Evolutionary conservation across 345 rosid genomes (phyloP).

Genomic region (Mallotus nudiflorus): DNA sequence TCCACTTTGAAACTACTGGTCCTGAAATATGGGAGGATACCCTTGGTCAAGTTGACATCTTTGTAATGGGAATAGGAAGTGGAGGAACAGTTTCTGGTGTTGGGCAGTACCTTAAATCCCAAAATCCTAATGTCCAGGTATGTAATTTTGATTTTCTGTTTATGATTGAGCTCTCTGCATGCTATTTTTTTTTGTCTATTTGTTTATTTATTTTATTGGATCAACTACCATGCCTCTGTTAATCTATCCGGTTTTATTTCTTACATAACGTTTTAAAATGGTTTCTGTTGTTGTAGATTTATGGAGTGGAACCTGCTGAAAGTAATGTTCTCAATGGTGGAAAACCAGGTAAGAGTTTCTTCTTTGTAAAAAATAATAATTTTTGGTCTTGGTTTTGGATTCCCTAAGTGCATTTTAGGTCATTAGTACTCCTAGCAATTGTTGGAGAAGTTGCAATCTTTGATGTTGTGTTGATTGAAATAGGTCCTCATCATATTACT

Average conservation of each 20-base stretch:
- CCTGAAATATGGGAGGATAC: constrained; percentile 99
- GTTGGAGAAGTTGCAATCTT: background rate
- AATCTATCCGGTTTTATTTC: background rate
- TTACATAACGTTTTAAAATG: constrained; percentile 11
- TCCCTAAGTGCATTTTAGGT: background rate
- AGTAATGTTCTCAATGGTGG: constrained; percentile 94
- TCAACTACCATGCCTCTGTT: background rate
- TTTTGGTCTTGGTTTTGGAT: background rate
- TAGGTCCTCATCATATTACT: constrained; percentile 94
- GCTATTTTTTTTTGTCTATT: no score
- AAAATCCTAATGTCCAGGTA: constrained; percentile 94
- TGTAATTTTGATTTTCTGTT: background rate
- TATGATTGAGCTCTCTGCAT: no score
- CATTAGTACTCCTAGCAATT: background rate
- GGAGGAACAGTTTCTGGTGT: constrained; percentile 98
- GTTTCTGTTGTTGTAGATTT: constrained; percentile 49
- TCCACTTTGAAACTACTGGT: constrained; percentile 91
- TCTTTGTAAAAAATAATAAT: background rate
- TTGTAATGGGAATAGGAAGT: constrained; percentile 96
- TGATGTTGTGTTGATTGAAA: constrained; percentile 20
- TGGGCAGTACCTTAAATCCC: constrained; percentile 86
- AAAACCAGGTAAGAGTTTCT: constrained; percentile 67
- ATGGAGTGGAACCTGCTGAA: constrained; percentile 97
- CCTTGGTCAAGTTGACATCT: constrained; percentile 82
- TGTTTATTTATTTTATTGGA: background rate